Evolutionary conservation across 768 basidiomycete species (phyloP).

Genomic region (Pulveroboletus ravenelii): DNA sequence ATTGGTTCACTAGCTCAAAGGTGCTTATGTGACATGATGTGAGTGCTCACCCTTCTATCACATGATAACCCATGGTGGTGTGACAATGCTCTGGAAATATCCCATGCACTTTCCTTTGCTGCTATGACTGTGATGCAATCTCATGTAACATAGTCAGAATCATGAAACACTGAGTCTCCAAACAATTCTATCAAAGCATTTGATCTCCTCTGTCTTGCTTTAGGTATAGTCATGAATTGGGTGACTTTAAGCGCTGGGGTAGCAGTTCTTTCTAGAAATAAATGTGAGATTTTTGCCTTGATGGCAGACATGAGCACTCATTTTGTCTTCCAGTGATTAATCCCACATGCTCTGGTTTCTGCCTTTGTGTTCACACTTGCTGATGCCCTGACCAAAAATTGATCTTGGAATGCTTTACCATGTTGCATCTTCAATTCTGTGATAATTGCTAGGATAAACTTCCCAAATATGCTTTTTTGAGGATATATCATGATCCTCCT

Average conservation of each 20-base stretch:
- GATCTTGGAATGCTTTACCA: constrained; percentile 47
- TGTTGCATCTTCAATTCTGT: constrained; percentile 43
- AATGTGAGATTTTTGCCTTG: constrained; percentile 37
- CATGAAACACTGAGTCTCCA: no score
- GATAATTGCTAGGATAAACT: constrained; percentile 10
- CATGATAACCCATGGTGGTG: constrained; percentile 61
- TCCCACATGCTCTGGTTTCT: constrained; percentile 45
- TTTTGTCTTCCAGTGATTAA: constrained; percentile 40
- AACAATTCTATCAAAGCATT: constrained; percentile 38
- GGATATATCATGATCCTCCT: constrained; percentile 75
- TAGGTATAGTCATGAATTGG: constrained; percentile 74
- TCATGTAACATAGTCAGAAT: constrained; percentile 26
- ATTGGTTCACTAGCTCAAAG: constrained; percentile 31
- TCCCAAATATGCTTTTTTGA: constrained; percentile 50
- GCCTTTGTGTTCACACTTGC: constrained; percentile 50
- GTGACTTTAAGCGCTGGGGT: constrained; percentile 54
- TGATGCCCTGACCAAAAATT: constrained; percentile 43
- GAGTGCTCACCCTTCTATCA: constrained; percentile 68
- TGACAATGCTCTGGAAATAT: constrained; percentile 41
- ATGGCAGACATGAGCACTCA: background rate
- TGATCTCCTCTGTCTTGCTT: constrained; percentile 75
- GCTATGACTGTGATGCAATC: constrained; percentile 44
- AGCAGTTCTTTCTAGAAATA: constrained; percentile 42
- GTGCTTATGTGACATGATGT: constrained; percentile 55
- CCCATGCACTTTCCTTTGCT: constrained; percentile 44